Evolutionary conservation across 2,329 filamentous ascomycete genomes (phyloP).

Genomic region (Exophiala bonariae): DNA sequence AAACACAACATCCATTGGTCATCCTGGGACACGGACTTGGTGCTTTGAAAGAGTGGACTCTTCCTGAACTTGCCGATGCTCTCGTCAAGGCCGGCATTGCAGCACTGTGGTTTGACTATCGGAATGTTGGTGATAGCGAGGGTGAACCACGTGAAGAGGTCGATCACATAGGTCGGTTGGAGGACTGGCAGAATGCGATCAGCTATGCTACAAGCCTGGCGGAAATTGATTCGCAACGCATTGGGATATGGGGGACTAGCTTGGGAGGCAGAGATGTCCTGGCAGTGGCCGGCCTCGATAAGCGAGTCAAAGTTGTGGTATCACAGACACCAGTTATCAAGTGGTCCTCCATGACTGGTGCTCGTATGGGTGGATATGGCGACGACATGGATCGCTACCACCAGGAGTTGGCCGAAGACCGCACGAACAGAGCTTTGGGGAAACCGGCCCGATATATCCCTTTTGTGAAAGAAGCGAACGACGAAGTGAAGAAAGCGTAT

Average conservation of each 20-base stretch:
- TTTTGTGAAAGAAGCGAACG: slow-evolving; percentile 14
- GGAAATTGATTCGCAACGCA: slow-evolving; percentile 34
- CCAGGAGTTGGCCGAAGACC: slow-evolving; percentile 11
- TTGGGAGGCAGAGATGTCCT: slow-evolving; percentile 40
- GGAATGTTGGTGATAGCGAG: slow-evolving; percentile 31
- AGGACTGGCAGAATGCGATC: slow-evolving; percentile 40
- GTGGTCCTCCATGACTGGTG: slow-evolving; percentile 8
- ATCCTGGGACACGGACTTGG: slow-evolving; percentile 14
- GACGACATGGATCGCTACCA: slow-evolving; percentile 12
- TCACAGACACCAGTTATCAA: slow-evolving; percentile 28
- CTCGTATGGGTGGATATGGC: slow-evolving; percentile 15
- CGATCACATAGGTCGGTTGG: slow-evolving; percentile 32
- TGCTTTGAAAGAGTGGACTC: slow-evolving; percentile 17
- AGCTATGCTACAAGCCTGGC: slow-evolving; percentile 35
- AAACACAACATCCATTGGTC: slow-evolving; percentile 10
- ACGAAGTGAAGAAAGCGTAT: slow-evolving; percentile 13
- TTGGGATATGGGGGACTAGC: slow-evolving; percentile 41
- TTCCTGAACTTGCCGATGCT: slow-evolving; percentile 15
- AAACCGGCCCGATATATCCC: slow-evolving; percentile 14
- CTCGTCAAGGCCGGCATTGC: slow-evolving; percentile 12
- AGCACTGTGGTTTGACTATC: slow-evolving; percentile 23
- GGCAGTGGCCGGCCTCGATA: slow-evolving; percentile 36
- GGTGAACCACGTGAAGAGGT: slow-evolving; percentile 32
- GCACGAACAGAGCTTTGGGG: slow-evolving; percentile 7
- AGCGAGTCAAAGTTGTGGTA: slow-evolving; percentile 39